These are phyloP conservation scores for Xylaria sp. DNA, from an alignment of 495 filamentous ascomycete genomes.

Conservation along the genomic window DNA sequence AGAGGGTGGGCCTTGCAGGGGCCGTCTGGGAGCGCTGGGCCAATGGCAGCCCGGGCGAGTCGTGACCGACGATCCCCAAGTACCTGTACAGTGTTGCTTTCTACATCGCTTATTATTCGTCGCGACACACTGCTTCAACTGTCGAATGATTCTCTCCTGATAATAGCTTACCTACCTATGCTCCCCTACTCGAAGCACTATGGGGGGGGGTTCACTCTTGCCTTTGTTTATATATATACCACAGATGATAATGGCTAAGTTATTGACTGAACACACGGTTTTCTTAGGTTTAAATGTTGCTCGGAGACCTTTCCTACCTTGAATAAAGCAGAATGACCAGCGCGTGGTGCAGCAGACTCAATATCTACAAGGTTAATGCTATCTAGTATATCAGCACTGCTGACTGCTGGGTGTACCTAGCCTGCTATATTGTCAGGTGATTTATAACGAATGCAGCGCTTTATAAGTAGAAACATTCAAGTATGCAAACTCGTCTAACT, in stretches of 20 bases:
- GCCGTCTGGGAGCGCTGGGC: conserved; percentile 9
- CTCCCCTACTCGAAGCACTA: neutral
- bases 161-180: conserved; percentile 8
- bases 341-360: neutral
- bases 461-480: too few species aligned
- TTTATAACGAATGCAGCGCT: conserved; percentile 1
- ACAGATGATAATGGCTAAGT: neutral
- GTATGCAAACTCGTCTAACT: neutral
- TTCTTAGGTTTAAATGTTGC: neutral
- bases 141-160: conserved; percentile 28
- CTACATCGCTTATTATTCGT: conserved; percentile 8
- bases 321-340: neutral
- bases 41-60: conserved; percentile 38
- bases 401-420: neutral
- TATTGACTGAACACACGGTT: neutral
- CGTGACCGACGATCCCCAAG: conserved; percentile 42
- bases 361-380: neutral
- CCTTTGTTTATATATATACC: neutral
- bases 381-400: neutral
- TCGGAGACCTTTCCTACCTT: neutral
- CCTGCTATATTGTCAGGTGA: too few species aligned
- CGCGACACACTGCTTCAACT: conserved; percentile 7
- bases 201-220: neutral
- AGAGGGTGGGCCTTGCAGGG: conserved; percentile 21
- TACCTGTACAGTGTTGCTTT: conserved; percentile 41